Conservation (phyloP, 208 protist genomes). For the Wallacemonas rigidus region DNA sequence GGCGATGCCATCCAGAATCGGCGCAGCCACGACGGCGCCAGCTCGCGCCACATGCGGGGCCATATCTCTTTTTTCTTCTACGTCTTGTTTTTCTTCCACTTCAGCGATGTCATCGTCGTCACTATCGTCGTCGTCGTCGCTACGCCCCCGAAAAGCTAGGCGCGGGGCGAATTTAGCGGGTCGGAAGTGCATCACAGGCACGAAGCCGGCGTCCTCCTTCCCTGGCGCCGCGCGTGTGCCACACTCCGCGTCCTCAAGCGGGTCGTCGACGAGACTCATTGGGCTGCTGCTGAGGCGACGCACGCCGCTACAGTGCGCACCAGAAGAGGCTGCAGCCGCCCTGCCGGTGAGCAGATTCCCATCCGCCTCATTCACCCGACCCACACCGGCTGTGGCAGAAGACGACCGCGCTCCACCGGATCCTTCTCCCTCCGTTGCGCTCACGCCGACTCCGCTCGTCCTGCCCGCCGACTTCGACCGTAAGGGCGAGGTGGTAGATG, state of each 20-base stretch:
- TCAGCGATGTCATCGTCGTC: neutral
- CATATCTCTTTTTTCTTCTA: neutral
- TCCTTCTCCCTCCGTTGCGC: no score
- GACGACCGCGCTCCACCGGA: no score
- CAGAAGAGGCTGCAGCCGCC: neutral
- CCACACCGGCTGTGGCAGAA: no score
- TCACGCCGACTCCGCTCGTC: no score
- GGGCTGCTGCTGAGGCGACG: neutral
- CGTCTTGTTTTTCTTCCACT: neutral
- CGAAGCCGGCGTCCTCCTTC: neutral
- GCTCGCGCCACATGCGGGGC: neutral
- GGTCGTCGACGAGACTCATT: neutral
- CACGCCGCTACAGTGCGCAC: neutral
- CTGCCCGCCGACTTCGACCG: no score
- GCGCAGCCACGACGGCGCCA: neutral
- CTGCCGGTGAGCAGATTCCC: neutral
- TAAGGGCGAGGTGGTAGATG: no score
- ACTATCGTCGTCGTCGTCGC: neutral
- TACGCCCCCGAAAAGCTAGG: neutral
- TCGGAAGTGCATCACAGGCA: slow-evolving; percentile 9
- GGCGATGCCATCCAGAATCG: neutral
- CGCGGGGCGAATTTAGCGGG: slow-evolving; percentile 6
- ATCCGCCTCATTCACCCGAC: no score
- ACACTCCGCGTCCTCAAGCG: neutral
- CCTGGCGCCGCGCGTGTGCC: neutral